These are phyloP conservation scores for Fusarium oligoseptatum DNA, from an alignment of 2,329 filamentous ascomycete genomes.

Conservation along the genomic window DNA sequence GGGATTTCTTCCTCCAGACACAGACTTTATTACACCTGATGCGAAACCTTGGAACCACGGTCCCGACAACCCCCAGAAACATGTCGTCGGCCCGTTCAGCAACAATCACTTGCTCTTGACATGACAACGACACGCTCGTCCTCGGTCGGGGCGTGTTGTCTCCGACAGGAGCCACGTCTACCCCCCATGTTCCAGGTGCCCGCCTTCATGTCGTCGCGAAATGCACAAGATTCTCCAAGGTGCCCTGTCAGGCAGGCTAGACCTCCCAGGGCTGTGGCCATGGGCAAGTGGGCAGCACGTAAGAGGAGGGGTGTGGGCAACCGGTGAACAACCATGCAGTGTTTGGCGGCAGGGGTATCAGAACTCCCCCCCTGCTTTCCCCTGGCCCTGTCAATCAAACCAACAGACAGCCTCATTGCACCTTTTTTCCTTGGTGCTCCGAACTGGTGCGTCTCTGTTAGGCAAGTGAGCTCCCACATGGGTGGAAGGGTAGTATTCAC, in stretches of 20 bases:
- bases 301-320: conserved; percentile 32
- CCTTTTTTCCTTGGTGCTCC: conserved; percentile 12
- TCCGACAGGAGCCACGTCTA: conserved; percentile 44
- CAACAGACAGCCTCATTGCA: conserved; percentile 14
- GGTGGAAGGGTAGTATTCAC: conserved; percentile 12
- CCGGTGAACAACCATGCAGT: conserved; percentile 45
- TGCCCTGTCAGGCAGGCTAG: conserved; percentile 33
- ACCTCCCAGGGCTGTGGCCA: conserved; percentile 38
- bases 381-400: conserved; percentile 37
- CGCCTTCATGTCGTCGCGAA: conserved; percentile 21
- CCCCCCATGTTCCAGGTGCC: conserved; percentile 34
- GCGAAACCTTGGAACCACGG: conserved; percentile 18
- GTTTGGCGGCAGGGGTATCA: conserved; percentile 38
- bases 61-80: conserved; percentile 23
- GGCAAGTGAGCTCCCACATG: conserved; percentile 9
- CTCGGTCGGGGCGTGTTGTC: conserved; percentile 36
- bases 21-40: conserved; percentile 14
- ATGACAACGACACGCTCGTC: neutral
- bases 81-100: conserved; percentile 20
- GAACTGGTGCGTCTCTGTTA: conserved; percentile 3
- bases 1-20: conserved; percentile 13
- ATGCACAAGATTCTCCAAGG: conserved; percentile 13
- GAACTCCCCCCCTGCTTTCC: conserved; percentile 21
- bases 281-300: conserved; percentile 25
- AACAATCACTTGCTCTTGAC: conserved; percentile 8